These are phyloP conservation scores for Diaporthe caulivora DNA, from an alignment of 2,329 filamentous ascomycete genomes.

Conservation along the genomic window DNA sequence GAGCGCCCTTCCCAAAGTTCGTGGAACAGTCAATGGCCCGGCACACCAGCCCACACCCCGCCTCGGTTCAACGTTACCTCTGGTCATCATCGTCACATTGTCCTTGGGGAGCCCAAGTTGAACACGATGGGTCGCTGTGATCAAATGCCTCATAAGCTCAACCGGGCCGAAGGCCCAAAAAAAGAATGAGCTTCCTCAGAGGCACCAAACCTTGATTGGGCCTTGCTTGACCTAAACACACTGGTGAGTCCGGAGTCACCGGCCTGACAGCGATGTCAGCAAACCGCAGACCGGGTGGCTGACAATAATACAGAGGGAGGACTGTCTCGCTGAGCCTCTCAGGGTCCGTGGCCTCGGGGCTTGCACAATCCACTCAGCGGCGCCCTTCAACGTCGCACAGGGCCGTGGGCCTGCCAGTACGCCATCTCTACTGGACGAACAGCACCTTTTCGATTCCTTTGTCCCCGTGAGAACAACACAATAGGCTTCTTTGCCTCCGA, in stretches of 20 bases:
- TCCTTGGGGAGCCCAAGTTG: neutral
- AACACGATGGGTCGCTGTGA: neutral
- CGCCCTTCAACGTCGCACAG: conserved; percentile 15
- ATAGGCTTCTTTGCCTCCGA: neutral
- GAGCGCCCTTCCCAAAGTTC: neutral
- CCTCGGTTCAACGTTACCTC: conserved; percentile 26
- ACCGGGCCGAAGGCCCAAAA: conserved; percentile 26
- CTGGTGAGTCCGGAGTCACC: neutral
- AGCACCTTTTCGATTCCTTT: neutral
- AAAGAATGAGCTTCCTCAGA: neutral
- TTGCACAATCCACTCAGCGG: neutral
- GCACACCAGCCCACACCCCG: neutral
- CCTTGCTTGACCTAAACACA: neutral
- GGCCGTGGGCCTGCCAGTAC: neutral
- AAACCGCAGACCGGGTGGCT: conserved; percentile 15
- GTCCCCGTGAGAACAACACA: neutral
- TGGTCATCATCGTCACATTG: conserved; percentile 13
- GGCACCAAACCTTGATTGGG: neutral
- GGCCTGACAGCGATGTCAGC: conserved; percentile 8
- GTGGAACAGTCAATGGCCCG: neutral
- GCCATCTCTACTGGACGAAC: neutral
- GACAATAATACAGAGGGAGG: neutral
- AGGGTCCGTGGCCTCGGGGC: neutral
- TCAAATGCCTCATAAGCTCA: neutral
- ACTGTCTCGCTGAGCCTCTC: neutral